Evolutionary conservation across 805 yeast species (phyloP), one percentile per base, ranked within the genome.

Genomic region (Cyberlindnera nakhonratchasimensis): DNA sequence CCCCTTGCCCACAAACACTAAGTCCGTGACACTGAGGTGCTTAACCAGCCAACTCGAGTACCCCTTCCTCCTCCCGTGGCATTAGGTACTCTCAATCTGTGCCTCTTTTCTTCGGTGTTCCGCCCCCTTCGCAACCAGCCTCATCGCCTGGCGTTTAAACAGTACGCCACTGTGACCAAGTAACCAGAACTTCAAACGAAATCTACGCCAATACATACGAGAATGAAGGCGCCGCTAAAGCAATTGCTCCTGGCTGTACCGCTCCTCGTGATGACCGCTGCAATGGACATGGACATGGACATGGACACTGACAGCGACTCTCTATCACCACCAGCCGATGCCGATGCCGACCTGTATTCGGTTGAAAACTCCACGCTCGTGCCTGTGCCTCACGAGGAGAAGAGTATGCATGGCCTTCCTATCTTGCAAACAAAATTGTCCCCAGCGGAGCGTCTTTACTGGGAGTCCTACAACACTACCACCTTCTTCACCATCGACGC

Each of bases 381-480:
- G 2, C 78, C 81, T 1, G 61, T 66, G n/a, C 64, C 82, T 0
- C 79, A 77, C 55, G 75, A 70, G 40, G 54, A 50, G 5, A 58
- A 51, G 24, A 72, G 78, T 55, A 58, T 63, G 37, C 96, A 87
- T 56, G 95, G 95, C 0, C 55, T 76, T 50, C 90, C 95, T 1
- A 86, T 90, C 32, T 68, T 89, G 34, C 59, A 73, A 45, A 82
- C 85, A 2, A 56, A 76, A 16, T 70, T 90, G 37, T 71, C 80
- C 14, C 82, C 90, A 1, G 84, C 79, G 34, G 96, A 89, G 61
- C 67, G 79, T 42, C 59, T 71, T 21, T 90, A 74, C 62, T 90
- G 97, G 97, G 80, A 79, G 37, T 59, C 63, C 20, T 90, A 89
- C 63, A 79, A 85, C 56, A 79, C 95, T 12, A 82, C 91, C 2